phyloP scores from a whole-genome alignment of 192 early-diverging fungal genomes.

The Umbelopsis sp. region DNA sequence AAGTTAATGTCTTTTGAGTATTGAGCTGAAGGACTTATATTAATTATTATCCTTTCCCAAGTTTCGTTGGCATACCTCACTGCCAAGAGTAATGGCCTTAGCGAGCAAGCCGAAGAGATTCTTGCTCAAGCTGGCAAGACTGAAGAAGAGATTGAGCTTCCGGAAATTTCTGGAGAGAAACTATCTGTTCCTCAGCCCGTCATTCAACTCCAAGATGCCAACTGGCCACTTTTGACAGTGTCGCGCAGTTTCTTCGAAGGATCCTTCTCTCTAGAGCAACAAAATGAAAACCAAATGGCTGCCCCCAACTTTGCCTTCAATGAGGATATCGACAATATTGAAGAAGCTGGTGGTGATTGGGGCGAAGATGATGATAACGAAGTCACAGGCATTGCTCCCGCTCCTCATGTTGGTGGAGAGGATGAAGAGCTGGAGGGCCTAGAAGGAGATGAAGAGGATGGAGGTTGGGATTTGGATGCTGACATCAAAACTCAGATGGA shows the following conservation, averaged over 20 bases:
- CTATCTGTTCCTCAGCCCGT: conserved; percentile 74
- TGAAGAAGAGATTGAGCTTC: conserved; percentile 58
- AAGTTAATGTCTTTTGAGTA: conserved; percentile 23
- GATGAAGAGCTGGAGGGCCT: conserved; percentile 46
- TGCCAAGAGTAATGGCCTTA: conserved; percentile 87
- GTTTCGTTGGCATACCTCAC: conserved; percentile 91
- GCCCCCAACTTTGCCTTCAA: conserved; percentile 58
- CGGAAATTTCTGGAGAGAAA: conserved; percentile 49
- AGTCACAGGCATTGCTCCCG: conserved; percentile 40
- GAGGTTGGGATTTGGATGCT: conserved; percentile 90
- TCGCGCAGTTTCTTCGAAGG: conserved; percentile 86
- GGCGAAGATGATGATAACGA: conserved; percentile 71
- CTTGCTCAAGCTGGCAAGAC: conserved; percentile 71
- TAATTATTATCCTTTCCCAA: conserved; percentile 30
- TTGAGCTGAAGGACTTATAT: not conserved
- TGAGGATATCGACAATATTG: conserved; percentile 56
- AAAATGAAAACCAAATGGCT: conserved; percentile 49
- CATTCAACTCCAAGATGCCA: conserved; percentile 71
- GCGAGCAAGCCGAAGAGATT: conserved; percentile 84
- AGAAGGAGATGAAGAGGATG: conserved; percentile 61
- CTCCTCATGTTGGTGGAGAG: conserved; percentile 41
- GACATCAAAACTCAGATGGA: conserved; percentile 71
- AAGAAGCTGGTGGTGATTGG: conserved; percentile 78
- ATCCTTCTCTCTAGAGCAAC: conserved; percentile 60
- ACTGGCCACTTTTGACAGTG: conserved; percentile 93